These are phyloP conservation scores for Cyberlindnera galapagoensis DNA, from an alignment of 805 yeast genomes.

Conservation along the genomic window DNA sequence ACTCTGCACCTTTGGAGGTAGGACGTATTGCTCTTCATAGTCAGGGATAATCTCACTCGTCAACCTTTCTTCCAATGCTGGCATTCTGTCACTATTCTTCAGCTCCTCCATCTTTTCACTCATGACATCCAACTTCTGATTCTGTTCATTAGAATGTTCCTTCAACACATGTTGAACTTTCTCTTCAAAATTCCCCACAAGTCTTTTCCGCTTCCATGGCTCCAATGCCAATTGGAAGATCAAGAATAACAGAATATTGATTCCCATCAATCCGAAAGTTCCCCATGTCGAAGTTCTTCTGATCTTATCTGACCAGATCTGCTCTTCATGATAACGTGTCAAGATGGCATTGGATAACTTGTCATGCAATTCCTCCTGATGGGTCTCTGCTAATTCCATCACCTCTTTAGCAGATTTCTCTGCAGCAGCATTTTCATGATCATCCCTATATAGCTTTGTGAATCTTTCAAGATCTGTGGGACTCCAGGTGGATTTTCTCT, in stretches of 20 bases:
- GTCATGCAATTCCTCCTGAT: constrained; percentile 64
- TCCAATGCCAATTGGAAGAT: constrained; percentile 84
- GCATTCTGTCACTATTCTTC: constrained; percentile 16
- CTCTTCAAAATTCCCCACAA: constrained; percentile 78
- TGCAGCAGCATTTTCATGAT: constrained; percentile 61
- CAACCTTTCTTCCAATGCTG: constrained; percentile 13
- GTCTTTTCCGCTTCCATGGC: constrained; percentile 84
- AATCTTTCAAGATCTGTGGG: constrained; percentile 75
- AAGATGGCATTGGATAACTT: constrained; percentile 70
- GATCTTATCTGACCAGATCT: constrained; percentile 96
- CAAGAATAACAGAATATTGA: constrained; percentile 71
- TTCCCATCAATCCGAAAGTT: constrained; percentile 82
- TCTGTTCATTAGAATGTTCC: constrained; percentile 26
- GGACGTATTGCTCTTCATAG: constrained; percentile 4
- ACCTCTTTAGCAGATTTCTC: constrained; percentile 46
- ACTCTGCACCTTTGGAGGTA: constrained; percentile 12
- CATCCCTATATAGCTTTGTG: constrained; percentile 73
- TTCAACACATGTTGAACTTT: constrained; percentile 57
- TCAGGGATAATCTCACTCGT: constrained; percentile 18
- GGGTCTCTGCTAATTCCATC: constrained; percentile 49
- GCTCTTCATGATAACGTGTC: constrained; percentile 92
- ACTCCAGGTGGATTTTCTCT: constrained; percentile 79
- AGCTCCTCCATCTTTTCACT: constrained; percentile 20
- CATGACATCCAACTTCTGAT: constrained; percentile 24
- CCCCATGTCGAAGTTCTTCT: constrained; percentile 96